These are phyloP conservation scores for maize (Zea mays) DNA, from an alignment of 176 grass and related monocot species.

Conservation along the genomic window Zm-B73-REFERENCE-NAM-5.0 NC_050102.1:131487501-131488000, in stretches of 20 bases:
- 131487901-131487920: constrained; percentile 42
- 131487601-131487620: constrained; percentile 60
- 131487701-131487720: constrained; percentile 66
- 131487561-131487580: constrained; percentile 52
- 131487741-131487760: constrained; percentile 71
- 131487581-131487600: constrained; percentile 53
- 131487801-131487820: constrained; percentile 52
- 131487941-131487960: constrained; percentile 40
- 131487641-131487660: constrained; percentile 70
- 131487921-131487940: constrained; percentile 45
- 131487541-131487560: constrained; percentile 56
- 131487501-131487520: constrained; percentile 42
- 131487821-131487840: constrained; percentile 57
- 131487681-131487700: constrained; percentile 64
- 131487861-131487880: constrained; percentile 17
- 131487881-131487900: constrained; percentile 30
- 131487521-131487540: constrained; percentile 35
- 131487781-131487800: constrained; percentile 69
- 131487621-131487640: constrained; percentile 79
- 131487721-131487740: constrained; percentile 69
- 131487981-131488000: constrained; percentile 63
- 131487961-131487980: constrained; percentile 42
- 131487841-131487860: constrained; percentile 46
- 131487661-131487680: constrained; percentile 71
- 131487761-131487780: constrained; percentile 50